Conservation (phyloP, 441 rosid species). For the Bruguiera hainesii region DNA sequence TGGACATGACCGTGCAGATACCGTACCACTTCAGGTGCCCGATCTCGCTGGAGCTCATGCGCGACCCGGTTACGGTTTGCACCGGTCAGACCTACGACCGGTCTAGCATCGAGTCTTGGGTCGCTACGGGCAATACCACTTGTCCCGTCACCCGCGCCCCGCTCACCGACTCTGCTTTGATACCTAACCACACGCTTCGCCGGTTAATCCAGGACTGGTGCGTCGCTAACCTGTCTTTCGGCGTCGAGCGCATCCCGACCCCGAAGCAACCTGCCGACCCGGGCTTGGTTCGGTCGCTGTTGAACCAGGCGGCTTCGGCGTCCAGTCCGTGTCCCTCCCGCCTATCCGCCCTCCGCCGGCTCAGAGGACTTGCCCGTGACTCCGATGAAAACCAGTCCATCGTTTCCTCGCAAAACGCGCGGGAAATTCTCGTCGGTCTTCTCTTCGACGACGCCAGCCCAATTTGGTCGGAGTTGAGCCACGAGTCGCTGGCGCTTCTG, state of each 20-base stretch:
- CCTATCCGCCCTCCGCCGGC: slow-evolving; percentile 64
- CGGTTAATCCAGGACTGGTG: slow-evolving; percentile 93
- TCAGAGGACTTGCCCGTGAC: slow-evolving; percentile 75
- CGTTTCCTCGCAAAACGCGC: slow-evolving; percentile 52
- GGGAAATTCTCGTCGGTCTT: slow-evolving; percentile 34
- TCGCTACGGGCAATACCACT: slow-evolving; percentile 76
- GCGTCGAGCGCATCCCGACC: slow-evolving; percentile 83
- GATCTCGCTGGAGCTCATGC: slow-evolving; percentile 83
- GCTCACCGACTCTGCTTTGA: slow-evolving; percentile 68
- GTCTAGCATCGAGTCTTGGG: slow-evolving; percentile 83
- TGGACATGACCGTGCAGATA: slow-evolving; percentile 57
- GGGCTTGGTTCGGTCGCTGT: slow-evolving; percentile 47
- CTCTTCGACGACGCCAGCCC: slow-evolving; percentile 34
- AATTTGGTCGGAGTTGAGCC: slow-evolving; percentile 43
- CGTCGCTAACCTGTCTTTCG: slow-evolving; percentile 68
- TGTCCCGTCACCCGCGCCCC: slow-evolving; percentile 81
- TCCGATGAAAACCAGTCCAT: slow-evolving; percentile 69
- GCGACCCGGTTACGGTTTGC: slow-evolving; percentile 79
- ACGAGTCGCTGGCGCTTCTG: slow-evolving; percentile 60
- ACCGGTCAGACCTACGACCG: slow-evolving; percentile 97
- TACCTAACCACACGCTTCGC: slow-evolving; percentile 94
- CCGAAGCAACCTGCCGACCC: slow-evolving; percentile 98
- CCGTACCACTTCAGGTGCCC: slow-evolving; percentile 93
- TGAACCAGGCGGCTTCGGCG: slow-evolving; percentile 41
- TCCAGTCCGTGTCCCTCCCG: slow-evolving; percentile 39